phyloP scores from a whole-genome alignment of 2,329 filamentous ascomycete species.

The Arachnopeziza araneosa region DNA sequence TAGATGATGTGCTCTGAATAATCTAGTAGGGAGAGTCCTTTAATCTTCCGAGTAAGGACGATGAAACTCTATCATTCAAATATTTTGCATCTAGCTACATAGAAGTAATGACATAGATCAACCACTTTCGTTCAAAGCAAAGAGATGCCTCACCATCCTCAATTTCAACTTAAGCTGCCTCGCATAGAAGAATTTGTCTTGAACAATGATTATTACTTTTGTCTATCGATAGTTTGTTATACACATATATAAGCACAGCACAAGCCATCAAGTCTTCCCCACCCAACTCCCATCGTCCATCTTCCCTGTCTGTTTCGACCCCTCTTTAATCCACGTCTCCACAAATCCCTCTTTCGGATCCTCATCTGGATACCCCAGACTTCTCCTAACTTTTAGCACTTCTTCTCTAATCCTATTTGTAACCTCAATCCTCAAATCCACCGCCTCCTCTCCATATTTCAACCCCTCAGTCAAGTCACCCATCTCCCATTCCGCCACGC shows the following conservation, averaged over 20 bases:
- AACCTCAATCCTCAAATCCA: constrained; percentile 72
- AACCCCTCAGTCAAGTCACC: constrained; percentile 61
- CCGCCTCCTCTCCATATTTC: constrained; percentile 67
- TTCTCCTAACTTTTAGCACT: constrained; percentile 70
- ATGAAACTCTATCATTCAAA: no score
- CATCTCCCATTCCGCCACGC: constrained; percentile 34
- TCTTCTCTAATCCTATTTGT: constrained; percentile 72
- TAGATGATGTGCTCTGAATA: no score
- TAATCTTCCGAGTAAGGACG: no score
- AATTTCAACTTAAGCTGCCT: no score
- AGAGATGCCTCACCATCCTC: no score
- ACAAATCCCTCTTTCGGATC: constrained; percentile 71
- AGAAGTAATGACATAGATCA: no score
- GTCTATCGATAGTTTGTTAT: background rate
- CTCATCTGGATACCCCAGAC: constrained; percentile 66
- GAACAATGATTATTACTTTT: background rate
- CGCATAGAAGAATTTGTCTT: no score
- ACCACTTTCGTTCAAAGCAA: no score
- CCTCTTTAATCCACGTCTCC: constrained; percentile 63
- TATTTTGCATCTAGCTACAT: no score
- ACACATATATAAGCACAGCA: background rate
- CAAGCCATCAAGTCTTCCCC: background rate
- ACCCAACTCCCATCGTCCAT: constrained; percentile 16
- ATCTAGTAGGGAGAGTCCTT: no score
- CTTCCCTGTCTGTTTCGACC: constrained; percentile 7